Base-by-base conservation (phyloP, 257 asterid genomes). In the Solanum okadae region DNA sequence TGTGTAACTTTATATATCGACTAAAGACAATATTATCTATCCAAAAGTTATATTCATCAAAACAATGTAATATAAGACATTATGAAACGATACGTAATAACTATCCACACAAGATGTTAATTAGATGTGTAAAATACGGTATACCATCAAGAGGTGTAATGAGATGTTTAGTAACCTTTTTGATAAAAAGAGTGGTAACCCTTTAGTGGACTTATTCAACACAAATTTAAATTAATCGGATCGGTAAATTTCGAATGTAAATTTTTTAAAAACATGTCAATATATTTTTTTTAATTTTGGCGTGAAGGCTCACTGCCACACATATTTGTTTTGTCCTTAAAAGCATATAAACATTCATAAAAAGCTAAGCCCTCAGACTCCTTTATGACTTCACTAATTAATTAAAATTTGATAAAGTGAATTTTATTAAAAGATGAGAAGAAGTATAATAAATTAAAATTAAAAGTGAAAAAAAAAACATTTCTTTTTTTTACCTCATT, bases 181-280 rank as follows among this genome's bases (percentile, higher is more conserved):
- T 5, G 3, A 23, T 10, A 63, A 63, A 11, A 33, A 72, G 15
- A 3, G 14, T 1, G 3, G 11, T 4, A 9, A 8, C 2, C 2
- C 2, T 5, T 4, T 22, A 4, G 0, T 34, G 4, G 5, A 20
- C 3, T 0, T 34, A 20, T 5, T 2, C 1, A 2, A 5, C 0
- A 10, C 1, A 34, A 73, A 73, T 52, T 52, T 52, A 52, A 52
- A 52, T 52, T 52, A 52, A 52, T 52, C 0, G 23, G 3, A 11
- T 10, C 1, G n/a, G 0, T 75, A 11, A 75, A 75, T 37, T 75
- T 37, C 1, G 0, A 75, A 37, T 0, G 0, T 37, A 1, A 23
- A 0, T 3, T 15, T 13, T 14, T 14, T 3, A 0, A 10, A 23
- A 10, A 63, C 3, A 11, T 37, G 27, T 42, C 13, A 25, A 77